Base-by-base conservation (phyloP, 768 basidiomycete genomes). In the Amanita polypyramis region DNA sequence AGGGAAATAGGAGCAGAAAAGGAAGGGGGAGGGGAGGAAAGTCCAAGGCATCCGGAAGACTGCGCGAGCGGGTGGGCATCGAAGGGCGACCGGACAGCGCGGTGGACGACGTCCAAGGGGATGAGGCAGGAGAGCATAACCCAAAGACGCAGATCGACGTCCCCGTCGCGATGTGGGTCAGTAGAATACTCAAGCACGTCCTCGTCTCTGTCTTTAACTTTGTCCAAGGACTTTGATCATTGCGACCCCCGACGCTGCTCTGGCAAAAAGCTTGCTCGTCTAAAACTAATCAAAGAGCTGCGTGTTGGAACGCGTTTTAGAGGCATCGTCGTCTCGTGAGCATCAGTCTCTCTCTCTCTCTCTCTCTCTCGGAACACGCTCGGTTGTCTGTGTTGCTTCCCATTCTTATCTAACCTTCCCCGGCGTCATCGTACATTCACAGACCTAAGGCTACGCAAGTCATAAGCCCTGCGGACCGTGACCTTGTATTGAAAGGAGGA, bases 131-230 rank as follows among this genome's bases (percentile, higher is more conserved):
- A 12, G 34, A 52, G 50, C 47, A 20, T 54, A 56, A 29, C 52
- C 52, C n/a, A 60, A 60, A 23, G 58, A 62, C 6, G 58, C 64
- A 54, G 34, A 78, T 79, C 33, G 66, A 73, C 15, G 79, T 96
- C 9, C 90, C 91, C 2, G 82, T 96, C 3, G 93, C 90, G 30
- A 97, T 97, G 94, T 97, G 94, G 94, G 92, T 85, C 49, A 64
- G 92, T 51, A 20, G 19, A 29, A 72, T 39, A 38, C 17, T 42
- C 8, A 41, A 10, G 21, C 25, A 4, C 43, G 38, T 34, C 36
- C 32, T 19, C 12, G 39, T 39, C 10, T 5, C 15, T 41, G 21
- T 15, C 27, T 43, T 50, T 19, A 39, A 12, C 27, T 4, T 7
- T 6, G 5, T 6, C n/a, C 19, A 21, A 95, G 93, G 95, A 99